Evolutionary conservation across 305 asterid genomes (phyloP).

Genomic region (Fraxinus floribunda): DNA sequence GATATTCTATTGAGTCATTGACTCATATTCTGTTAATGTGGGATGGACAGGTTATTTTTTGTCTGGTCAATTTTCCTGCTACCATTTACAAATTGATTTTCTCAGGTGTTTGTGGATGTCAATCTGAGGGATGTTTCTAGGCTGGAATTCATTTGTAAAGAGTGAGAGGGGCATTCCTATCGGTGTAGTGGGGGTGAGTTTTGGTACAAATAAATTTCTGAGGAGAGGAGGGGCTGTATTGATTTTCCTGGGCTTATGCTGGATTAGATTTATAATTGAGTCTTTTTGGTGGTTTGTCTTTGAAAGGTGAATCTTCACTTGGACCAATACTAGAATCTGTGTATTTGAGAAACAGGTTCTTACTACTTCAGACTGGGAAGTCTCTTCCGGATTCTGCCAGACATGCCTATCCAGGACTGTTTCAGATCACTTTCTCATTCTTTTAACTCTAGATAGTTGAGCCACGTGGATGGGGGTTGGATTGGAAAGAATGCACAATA

Average conservation of each 20-base stretch:
- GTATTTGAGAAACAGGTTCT: neutral
- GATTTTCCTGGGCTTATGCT: neutral
- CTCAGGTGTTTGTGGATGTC: neutral
- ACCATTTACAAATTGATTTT: neutral
- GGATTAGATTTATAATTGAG: neutral
- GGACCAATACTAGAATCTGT: neutral
- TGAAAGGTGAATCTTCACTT: neutral
- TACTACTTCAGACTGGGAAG: neutral
- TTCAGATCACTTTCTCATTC: neutral
- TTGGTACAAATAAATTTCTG: neutral
- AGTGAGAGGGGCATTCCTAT: neutral
- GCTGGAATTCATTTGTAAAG: neutral
- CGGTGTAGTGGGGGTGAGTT: neutral
- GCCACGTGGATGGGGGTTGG: neutral
- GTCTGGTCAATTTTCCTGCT: neutral
- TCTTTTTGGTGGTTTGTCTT: neutral
- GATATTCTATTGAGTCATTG: neutral
- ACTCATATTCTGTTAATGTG: neutral
- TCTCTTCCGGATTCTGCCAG: neutral
- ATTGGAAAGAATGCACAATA: neutral
- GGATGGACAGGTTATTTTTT: neutral
- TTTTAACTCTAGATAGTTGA: neutral
- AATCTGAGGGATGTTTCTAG: neutral
- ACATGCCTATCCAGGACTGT: neutral
- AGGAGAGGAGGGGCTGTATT: neutral